Percentiles rank a stretch among this genome's conserved stretches.
Conservation (phyloP, 768 basidiomycete species). For the Megacollybia marginata region DNA sequence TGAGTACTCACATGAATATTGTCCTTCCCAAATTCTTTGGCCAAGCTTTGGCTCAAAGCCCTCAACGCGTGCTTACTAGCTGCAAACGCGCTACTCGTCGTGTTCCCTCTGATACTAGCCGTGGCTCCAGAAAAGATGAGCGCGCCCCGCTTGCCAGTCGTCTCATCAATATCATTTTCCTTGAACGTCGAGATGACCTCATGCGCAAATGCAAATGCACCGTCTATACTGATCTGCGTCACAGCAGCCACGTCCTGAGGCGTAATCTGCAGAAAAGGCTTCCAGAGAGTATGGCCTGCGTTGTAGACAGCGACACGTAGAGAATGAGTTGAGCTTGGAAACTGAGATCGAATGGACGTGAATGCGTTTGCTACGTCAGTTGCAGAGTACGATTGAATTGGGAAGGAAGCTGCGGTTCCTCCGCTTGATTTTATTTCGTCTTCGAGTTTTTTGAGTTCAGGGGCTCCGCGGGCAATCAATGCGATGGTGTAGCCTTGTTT, state of each 20-base stretch:
- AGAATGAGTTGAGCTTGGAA: slow-evolving; percentile 37
- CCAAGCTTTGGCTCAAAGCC: slow-evolving; percentile 61
- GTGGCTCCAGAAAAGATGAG: slow-evolving; percentile 72
- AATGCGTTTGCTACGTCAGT: slow-evolving; percentile 45
- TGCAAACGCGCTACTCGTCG: slow-evolving; percentile 50
- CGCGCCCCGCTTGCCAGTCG: slow-evolving; percentile 50
- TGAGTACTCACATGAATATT: slow-evolving; percentile 54
- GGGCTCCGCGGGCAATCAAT: slow-evolving; percentile 51
- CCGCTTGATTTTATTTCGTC: slow-evolving; percentile 47
- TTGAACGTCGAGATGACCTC: slow-evolving; percentile 55
- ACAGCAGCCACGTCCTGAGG: slow-evolving; percentile 46
- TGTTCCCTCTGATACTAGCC: slow-evolving; percentile 55
- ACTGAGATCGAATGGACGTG: slow-evolving; percentile 34
- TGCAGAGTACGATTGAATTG: slow-evolving; percentile 41
- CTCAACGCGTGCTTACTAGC: slow-evolving; percentile 58
- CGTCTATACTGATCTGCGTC: slow-evolving; percentile 45
- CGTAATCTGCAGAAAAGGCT: slow-evolving; percentile 59
- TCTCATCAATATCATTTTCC: slow-evolving; percentile 41
- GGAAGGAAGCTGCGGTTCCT: slow-evolving; percentile 55
- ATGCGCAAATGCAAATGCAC: slow-evolving; percentile 57
- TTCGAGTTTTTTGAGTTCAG: slow-evolving; percentile 44
- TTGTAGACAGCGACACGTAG: slow-evolving; percentile 65
- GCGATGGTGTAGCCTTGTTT: slow-evolving; percentile 62
- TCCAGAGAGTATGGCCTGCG: slow-evolving; percentile 48
- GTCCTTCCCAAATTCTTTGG: slow-evolving; percentile 67